Evolutionary conservation across 2,329 filamentous ascomycete species (phyloP).

Genomic region (Pseudogymnoascus sp.): DNA sequence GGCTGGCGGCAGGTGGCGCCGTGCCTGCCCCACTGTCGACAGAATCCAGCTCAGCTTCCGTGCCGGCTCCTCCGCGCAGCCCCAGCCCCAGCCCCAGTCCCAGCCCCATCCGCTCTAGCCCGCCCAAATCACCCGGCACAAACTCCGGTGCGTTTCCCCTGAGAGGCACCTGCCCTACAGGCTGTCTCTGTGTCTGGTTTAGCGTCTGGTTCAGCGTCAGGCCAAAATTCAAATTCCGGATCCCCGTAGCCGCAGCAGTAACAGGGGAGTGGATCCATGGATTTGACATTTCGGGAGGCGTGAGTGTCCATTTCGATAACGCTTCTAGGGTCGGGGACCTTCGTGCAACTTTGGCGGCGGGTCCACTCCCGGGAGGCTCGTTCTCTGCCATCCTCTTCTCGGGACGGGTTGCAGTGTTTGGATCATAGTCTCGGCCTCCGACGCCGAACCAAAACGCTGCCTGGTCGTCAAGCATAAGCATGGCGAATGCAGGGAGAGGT

Average conservation of each 20-base stretch:
- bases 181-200: not conserved
- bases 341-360: not conserved
- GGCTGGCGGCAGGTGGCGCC: not conserved
- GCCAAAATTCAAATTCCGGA: not conserved
- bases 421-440: not conserved
- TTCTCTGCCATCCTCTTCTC: not conserved
- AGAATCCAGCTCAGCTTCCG: not conserved
- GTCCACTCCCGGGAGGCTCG: not conserved
- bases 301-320: not conserved
- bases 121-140: not conserved
- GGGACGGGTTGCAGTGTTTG: not conserved
- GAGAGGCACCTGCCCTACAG: not conserved
- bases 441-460: conserved; percentile 1
- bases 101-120: not conserved
- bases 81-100: not conserved
- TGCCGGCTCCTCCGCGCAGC: not conserved
- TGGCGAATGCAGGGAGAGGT: conserved; percentile 23
- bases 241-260: no score
- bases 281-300: not conserved
- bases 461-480: conserved; percentile 8
- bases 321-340: not conserved
- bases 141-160: not conserved
- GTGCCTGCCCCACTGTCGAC: not conserved
- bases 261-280: not conserved
- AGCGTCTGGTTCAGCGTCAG: no score